Base-by-base conservation (phyloP, 495 filamentous ascomycete genomes). In the Penicillium waksmanii region DNA sequence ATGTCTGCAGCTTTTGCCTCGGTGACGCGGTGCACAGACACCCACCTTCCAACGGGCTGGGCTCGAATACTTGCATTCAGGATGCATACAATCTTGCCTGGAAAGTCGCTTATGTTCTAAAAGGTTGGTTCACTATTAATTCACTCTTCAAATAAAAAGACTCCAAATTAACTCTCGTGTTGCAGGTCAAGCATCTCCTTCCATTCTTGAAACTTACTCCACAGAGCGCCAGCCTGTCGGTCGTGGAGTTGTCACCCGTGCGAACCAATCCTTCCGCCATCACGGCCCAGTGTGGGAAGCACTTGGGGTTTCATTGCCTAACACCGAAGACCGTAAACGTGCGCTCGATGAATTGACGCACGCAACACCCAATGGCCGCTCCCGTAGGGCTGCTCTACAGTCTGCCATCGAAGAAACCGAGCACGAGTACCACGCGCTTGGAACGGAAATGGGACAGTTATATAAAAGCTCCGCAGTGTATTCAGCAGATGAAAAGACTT, bases 21-120 rank as follows among this genome's bases (percentile, higher is more conserved):
- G 81, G 82, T 17, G 82, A 83, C 63, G 80, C 80, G 0, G 76
- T 79, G 5, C 82, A 84, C 56, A 74, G 80, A 1, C 82, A 85
- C 56, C 80, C 82, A 1, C 81, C 81, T 8, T 65, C 75, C 1
- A 80, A 82, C 56, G 81, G 79, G 0, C 75, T 83, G 2, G 82
- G 82, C 11, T 75, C 72, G 17, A 85, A 85, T 51, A 83, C 80
- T 15, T 83, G 80, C 58, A 74, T 84, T 6, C 80, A 83, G 70
- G 82, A 85, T 60, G 77, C 81, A 0, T 82, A 75, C 58, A 84
- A 85, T 51, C 63, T 85, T 11, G 81, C 82, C 10, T 85, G 82
- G 82, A 85, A 85, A 55, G 63, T 84, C 19, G 80, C 81, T 0
- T 75, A 77, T 56, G 78, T 80, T 12, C 58, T 76, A 36, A 74